These are phyloP conservation scores for Saposhnikovia divaricata DNA, from an alignment of 129 eudicot species.

Conservation along the genomic window DNA sequence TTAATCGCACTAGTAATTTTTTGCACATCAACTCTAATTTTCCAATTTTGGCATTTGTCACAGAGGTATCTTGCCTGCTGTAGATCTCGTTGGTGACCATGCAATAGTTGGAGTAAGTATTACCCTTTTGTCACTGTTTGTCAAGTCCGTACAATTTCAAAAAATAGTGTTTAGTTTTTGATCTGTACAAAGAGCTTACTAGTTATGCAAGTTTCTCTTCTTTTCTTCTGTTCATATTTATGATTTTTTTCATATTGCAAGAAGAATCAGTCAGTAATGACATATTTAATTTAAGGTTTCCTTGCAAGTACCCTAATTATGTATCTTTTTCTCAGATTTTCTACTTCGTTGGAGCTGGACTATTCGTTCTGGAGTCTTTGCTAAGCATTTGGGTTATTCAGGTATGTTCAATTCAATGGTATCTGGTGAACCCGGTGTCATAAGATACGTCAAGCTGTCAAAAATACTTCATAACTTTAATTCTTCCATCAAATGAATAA, in stretches of 20 bases:
- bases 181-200: neutral
- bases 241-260: neutral
- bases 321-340: constrained; percentile 45
- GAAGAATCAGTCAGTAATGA: neutral
- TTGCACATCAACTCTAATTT: neutral
- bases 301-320: neutral
- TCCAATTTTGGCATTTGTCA: constrained; percentile 9
- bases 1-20: neutral
- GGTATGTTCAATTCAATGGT: constrained; percentile 30
- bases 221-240: neutral
- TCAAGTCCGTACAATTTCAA: neutral
- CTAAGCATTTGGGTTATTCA: constrained; percentile 93
- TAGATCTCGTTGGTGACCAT: constrained; percentile 64
- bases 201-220: neutral
- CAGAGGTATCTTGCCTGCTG: constrained; percentile 95
- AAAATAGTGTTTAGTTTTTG: neutral
- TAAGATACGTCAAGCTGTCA: neutral
- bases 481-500: neutral
- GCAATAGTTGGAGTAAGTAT: constrained; percentile 83
- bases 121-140: neutral
- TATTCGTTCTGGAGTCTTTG: constrained; percentile 63
- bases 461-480: neutral
- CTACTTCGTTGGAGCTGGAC: constrained; percentile 89
- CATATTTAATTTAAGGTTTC: neutral
- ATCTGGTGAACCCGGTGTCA: neutral